phyloP scores from a whole-genome alignment of 2,329 filamentous ascomycete species.

The Monosporascus sp. region DNA sequence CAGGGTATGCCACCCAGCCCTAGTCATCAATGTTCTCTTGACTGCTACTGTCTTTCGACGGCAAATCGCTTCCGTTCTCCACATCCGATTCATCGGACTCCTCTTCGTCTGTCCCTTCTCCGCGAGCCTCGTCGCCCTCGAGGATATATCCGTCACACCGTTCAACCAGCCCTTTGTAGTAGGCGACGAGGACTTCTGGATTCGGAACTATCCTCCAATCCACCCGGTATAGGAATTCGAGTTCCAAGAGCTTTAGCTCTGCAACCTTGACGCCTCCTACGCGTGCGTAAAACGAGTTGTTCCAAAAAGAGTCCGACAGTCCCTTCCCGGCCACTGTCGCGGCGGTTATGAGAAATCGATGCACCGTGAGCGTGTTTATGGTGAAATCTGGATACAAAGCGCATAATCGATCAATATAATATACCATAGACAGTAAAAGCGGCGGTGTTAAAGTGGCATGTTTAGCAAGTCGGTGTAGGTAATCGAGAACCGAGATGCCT shows the following conservation, averaged over 20 bases:
- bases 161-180: slow-evolving; percentile 82
- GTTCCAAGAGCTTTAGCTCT: slow-evolving; percentile 83
- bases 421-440: slow-evolving; percentile 96
- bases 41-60: not conserved
- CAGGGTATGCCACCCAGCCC: not conserved
- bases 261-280: slow-evolving; percentile 88
- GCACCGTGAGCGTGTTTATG: slow-evolving; percentile 91
- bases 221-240: slow-evolving; percentile 87
- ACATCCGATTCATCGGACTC: slow-evolving; percentile 27
- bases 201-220: slow-evolving; percentile 97
- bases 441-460: slow-evolving; percentile 92
- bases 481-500: slow-evolving; percentile 90
- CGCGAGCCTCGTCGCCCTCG: slow-evolving; percentile 30
- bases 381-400: slow-evolving; percentile 90
- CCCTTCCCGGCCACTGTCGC: slow-evolving; percentile 95
- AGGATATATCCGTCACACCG: slow-evolving; percentile 52
- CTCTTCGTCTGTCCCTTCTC: slow-evolving; percentile 21
- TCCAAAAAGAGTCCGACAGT: slow-evolving; percentile 95
- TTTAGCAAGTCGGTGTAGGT: slow-evolving; percentile 84
- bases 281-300: slow-evolving; percentile 90
- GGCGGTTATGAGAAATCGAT: slow-evolving; percentile 93
- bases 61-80: slow-evolving; percentile 27
- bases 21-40: not conserved
- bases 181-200: slow-evolving; percentile 87
- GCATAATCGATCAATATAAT: slow-evolving; percentile 94